Base-by-base conservation (phyloP, 148 eudicot genomes). In the Agrostemma githago region DNA sequence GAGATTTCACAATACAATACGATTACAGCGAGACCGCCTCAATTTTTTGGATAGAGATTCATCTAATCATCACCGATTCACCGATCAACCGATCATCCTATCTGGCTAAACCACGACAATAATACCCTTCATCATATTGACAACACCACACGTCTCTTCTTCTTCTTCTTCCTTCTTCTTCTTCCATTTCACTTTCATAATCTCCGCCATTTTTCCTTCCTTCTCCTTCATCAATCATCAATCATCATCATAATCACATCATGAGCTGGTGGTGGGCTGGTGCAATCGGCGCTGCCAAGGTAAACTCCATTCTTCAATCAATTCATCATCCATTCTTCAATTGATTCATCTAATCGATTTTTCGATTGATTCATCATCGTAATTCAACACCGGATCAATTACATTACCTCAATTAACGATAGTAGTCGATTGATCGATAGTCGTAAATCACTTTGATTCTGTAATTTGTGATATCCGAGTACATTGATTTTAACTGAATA, bases 201-300 rank as follows among this genome's bases (percentile, higher is more conserved):
- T 48, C 40, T 42, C 38, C 17, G 20, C 46, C 48, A 20, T 58
- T 48, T 1, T 37, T 48, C 17, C 66, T 8, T 20, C 62, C 72
- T 56, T 20, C 56, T 17, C 48, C 56, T 0, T 60, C 15, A 40
- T 42, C 19, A 5, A 48, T 48, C 54, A 48, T 48, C 54, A 48
- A 21, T 44, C 26, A 10, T 26, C 12, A 16, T 54, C 71, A 20
- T 57, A 62, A 60, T 10, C 20, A 26, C 42, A 64, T 20, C 26
- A 84, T 84, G 86, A 84, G 86, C 82, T 84, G 86, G 86, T 84
- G 86, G 86, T 84, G 86, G 86, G 82, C 86, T 40, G 84, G 86
- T 56, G 86, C 86, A 1, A 84, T 84, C 57, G 86, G 86, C 11
- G 86, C 86, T 34, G 86, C 86, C 54, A 84, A 81, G 86, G 86